Evolutionary conservation across 1,284 basidiomycete species (phyloP).

Genomic region (Apiotrichum gamsii): DNA sequence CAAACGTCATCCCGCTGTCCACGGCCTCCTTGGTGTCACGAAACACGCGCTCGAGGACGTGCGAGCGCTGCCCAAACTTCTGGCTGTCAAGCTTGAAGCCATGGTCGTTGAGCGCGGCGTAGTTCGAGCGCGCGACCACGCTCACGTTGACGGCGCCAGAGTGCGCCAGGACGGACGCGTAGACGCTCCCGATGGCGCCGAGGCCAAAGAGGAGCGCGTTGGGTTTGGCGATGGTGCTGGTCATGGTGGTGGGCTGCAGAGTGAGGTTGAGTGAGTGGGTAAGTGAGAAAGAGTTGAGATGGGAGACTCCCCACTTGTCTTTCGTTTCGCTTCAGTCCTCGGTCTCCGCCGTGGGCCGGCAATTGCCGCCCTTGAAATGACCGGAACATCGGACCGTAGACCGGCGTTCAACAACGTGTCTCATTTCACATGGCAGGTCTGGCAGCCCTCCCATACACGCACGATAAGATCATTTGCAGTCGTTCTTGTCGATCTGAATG

Average conservation of each 20-base stretch:
- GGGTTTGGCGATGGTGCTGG: constrained; percentile 12
- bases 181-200: constrained; percentile 50
- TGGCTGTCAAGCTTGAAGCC: constrained; percentile 40
- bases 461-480: too few relatives aligned
- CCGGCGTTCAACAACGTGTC: too few relatives aligned
- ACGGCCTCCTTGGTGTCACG: constrained; percentile 40
- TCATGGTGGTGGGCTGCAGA: background rate
- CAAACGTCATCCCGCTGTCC: constrained; percentile 32
- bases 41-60: constrained; percentile 45
- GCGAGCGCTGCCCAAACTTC: constrained; percentile 38
- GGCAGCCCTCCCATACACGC: too few relatives aligned
- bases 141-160: constrained; percentile 45
- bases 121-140: constrained; percentile 50
- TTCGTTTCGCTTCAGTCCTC: too few relatives aligned
- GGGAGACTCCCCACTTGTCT: too few relatives aligned
- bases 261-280: constrained; percentile 1
- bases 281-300: too few relatives aligned
- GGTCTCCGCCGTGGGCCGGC: too few relatives aligned
- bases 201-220: constrained; percentile 46
- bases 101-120: constrained; percentile 41
- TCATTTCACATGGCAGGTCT: too few relatives aligned
- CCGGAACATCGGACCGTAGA: too few relatives aligned
- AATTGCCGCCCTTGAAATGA: too few relatives aligned
- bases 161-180: constrained; percentile 47
- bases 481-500: too few relatives aligned